Evolutionary conservation across 352 stramenopile species (phyloP).

Genomic region (Pythium phragmitis): DNA sequence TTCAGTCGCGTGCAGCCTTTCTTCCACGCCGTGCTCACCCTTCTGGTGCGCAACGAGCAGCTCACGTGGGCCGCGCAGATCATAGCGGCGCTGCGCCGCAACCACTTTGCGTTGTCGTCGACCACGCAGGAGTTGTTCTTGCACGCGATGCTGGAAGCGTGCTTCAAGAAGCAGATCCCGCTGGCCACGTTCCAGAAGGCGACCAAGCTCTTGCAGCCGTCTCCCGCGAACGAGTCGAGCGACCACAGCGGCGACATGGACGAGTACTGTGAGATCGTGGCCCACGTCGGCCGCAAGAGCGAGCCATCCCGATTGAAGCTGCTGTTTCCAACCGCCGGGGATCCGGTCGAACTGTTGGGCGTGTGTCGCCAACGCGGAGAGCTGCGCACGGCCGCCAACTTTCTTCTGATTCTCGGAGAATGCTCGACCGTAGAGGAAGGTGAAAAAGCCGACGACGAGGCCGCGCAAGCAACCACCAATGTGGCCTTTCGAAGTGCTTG

Average conservation of each 20-base stretch:
- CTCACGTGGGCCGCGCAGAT: constrained; percentile 51
- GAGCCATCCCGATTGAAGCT: constrained; percentile 71
- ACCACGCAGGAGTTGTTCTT: constrained; percentile 80
- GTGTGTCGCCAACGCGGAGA: constrained; percentile 66
- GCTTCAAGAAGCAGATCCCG: constrained; percentile 47
- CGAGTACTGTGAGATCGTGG: constrained; percentile 85
- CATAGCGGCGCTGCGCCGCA: constrained; percentile 41
- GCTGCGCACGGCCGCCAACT: constrained; percentile 80
- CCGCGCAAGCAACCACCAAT: background rate
- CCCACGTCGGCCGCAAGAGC: constrained; percentile 80
- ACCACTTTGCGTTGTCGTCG: constrained; percentile 60
- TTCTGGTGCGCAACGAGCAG: constrained; percentile 69
- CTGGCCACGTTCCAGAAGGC: constrained; percentile 41
- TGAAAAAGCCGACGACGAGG: background rate
- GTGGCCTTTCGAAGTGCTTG: constrained; percentile 47
- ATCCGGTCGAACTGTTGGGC: constrained; percentile 61
- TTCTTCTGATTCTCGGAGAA: constrained; percentile 77
- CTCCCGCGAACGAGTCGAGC: background rate
- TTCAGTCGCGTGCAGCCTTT: constrained; percentile 79
- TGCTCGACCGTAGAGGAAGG: constrained; percentile 34
- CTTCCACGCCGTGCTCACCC: constrained; percentile 70
- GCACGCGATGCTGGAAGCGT: constrained; percentile 74
- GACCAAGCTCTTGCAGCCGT: constrained; percentile 52
- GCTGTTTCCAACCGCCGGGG: constrained; percentile 66
- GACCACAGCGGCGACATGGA: constrained; percentile 44